These are phyloP conservation scores for Boletus rubescentipes DNA, from an alignment of 768 basidiomycete genomes.

Conservation along the genomic window DNA sequence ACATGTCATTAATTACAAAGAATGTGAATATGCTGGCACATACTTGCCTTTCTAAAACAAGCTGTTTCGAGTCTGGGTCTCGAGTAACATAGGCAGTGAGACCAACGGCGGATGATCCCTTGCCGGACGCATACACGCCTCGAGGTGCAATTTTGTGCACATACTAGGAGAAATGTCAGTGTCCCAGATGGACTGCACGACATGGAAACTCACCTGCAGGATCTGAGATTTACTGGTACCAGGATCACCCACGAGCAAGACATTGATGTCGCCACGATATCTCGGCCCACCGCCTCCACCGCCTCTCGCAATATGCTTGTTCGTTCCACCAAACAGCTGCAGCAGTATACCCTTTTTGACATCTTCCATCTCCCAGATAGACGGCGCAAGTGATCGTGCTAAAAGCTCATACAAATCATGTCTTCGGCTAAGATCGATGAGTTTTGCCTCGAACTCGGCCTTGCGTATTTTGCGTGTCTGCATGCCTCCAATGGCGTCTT, in stretches of 20 bases:
- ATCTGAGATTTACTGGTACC: constrained; percentile 98
- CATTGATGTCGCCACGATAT: constrained; percentile 98
- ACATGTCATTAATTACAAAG: constrained; percentile 1
- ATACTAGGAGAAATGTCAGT: constrained; percentile 53
- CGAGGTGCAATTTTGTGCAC: constrained; percentile 98
- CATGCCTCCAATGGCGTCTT: constrained; percentile 41
- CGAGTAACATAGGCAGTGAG: constrained; percentile 97
- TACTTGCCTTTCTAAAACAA: constrained; percentile 89
- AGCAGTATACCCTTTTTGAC: constrained; percentile 98
- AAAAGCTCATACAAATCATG: constrained; percentile 88
- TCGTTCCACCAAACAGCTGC: constrained; percentile 96
- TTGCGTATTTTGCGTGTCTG: constrained; percentile 39
- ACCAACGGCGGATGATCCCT: constrained; percentile 98
- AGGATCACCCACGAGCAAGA: constrained; percentile 95
- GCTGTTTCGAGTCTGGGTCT: constrained; percentile 97
- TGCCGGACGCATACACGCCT: constrained; percentile 96
- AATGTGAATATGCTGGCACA: neutral
- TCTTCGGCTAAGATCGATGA: constrained; percentile 67
- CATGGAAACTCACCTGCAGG: constrained; percentile 58
- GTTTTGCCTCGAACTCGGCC: constrained; percentile 77
- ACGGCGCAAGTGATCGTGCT: constrained; percentile 84
- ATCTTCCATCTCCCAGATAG: constrained; percentile 98
- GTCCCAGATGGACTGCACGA: neutral
- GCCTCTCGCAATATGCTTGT: constrained; percentile 90
- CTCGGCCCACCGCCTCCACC: constrained; percentile 95